Evolutionary conservation across 805 yeast species (phyloP).

Genomic region (Tetrapisispora iriomotensis): DNA sequence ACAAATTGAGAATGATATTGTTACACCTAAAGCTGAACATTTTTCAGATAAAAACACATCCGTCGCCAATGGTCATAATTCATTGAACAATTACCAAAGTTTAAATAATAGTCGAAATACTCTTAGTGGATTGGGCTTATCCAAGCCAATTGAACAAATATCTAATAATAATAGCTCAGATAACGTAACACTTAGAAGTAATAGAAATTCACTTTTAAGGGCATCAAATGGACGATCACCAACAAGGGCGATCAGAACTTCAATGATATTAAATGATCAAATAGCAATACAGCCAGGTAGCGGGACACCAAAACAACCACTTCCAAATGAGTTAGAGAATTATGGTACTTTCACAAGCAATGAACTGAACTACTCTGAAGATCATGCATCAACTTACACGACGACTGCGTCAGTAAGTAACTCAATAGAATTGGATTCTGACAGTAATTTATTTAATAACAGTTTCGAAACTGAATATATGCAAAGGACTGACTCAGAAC

Average conservation of each 20-base stretch:
- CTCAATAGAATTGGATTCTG: neutral
- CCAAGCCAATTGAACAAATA: neutral
- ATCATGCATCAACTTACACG: neutral
- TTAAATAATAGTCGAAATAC: neutral
- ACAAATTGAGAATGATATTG: neutral
- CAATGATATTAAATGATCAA: conserved; percentile 10
- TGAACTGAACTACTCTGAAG: neutral
- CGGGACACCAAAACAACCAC: neutral
- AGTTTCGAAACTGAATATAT: no score
- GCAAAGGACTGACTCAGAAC: no score
- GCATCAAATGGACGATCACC: conserved; percentile 7
- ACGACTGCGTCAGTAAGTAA: neutral
- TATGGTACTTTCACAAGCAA: no score
- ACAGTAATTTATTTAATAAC: neutral
- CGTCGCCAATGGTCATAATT: no score
- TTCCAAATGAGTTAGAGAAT: neutral
- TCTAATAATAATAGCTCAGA: neutral
- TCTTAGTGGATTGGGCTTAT: neutral
- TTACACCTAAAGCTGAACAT: neutral
- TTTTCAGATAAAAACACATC: no score
- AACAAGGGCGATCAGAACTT: conserved; percentile 14
- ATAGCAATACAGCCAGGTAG: neutral
- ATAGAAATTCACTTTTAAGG: neutral
- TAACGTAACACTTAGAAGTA: no score
- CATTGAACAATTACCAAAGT: neutral